Conservation (phyloP, 2,329 filamentous ascomycete species). For the Cladosporium sp. region DNA sequence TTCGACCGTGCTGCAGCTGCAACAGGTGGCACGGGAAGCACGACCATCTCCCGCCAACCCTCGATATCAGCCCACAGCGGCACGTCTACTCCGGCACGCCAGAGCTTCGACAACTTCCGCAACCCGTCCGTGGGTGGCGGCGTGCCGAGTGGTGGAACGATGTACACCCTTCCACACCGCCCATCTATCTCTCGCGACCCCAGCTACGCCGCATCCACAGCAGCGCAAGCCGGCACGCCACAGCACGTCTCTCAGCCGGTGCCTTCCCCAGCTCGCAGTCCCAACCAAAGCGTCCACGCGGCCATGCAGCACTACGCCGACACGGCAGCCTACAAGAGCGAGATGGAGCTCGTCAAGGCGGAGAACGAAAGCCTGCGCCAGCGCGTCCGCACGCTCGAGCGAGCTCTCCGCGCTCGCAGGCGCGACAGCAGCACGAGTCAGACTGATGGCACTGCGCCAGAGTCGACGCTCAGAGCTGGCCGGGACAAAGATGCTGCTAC, state of each 20-base stretch:
- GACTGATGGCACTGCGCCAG: not conserved
- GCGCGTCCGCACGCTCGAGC: constrained; percentile 43
- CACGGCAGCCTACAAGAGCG: constrained; percentile 37
- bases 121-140: constrained; percentile 1
- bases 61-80: constrained; percentile 28
- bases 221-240: constrained; percentile 22
- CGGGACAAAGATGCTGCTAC: not conserved
- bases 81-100: constrained; percentile 29
- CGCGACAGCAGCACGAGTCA: constrained; percentile 21
- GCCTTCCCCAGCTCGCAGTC: constrained; percentile 19
- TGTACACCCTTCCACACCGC: constrained; percentile 27
- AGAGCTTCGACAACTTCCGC: constrained; percentile 24
- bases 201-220: constrained; percentile 23
- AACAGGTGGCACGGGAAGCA: constrained; percentile 12
- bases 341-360: constrained; percentile 44
- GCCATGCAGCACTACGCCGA: constrained; percentile 32
- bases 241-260: constrained; percentile 15
- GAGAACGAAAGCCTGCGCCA: constrained; percentile 45
- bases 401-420: constrained; percentile 32
- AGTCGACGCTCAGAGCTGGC: constrained; percentile 22
- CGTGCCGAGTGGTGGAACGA: constrained; percentile 8
- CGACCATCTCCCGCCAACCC: constrained; percentile 26
- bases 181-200: constrained; percentile 28
- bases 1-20: constrained; percentile 30
- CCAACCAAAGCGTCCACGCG: constrained; percentile 16